Evolutionary conservation across 768 basidiomycete genomes (phyloP).

Genomic region (Ramaria sp.): DNA sequence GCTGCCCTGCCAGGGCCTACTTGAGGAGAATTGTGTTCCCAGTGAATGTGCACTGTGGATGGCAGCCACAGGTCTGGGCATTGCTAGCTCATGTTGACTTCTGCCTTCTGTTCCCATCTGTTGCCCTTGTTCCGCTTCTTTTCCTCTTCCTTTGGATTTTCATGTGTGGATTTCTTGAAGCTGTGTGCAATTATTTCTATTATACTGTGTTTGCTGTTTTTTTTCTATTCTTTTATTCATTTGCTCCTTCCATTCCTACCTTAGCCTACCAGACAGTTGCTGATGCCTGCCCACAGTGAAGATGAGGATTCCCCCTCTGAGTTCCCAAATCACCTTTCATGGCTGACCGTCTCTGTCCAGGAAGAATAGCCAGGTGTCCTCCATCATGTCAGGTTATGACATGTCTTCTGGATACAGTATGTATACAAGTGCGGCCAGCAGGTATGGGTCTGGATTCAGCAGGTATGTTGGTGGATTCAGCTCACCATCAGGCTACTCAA

Average conservation of each 20-base stretch:
- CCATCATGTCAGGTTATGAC: neutral
- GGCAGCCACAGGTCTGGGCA: no score
- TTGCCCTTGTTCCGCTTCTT: no score
- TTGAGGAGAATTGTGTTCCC: no score
- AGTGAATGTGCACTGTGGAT: no score
- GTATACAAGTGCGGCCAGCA: neutral
- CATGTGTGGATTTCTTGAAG: no score
- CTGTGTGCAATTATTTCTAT: no score
- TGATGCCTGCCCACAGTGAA: slow-evolving; percentile 31
- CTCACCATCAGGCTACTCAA: neutral
- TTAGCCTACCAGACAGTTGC: neutral
- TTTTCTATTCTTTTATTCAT: no score
- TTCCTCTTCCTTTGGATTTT: no score
- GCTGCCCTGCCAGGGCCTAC: no score
- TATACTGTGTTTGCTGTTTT: neutral
- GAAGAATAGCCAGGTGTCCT: slow-evolving; percentile 14
- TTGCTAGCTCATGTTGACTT: no score
- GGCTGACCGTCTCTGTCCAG: slow-evolving; percentile 25
- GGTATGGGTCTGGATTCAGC: no score
- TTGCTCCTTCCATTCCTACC: neutral
- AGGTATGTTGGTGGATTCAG: neutral
- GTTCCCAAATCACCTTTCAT: slow-evolving; percentile 51
- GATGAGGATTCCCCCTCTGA: slow-evolving; percentile 65
- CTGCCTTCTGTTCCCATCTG: no score
- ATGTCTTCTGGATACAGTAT: neutral